phyloP scores from a whole-genome alignment of 805 yeast species.

The Yamadazyma philogaea region DNA sequence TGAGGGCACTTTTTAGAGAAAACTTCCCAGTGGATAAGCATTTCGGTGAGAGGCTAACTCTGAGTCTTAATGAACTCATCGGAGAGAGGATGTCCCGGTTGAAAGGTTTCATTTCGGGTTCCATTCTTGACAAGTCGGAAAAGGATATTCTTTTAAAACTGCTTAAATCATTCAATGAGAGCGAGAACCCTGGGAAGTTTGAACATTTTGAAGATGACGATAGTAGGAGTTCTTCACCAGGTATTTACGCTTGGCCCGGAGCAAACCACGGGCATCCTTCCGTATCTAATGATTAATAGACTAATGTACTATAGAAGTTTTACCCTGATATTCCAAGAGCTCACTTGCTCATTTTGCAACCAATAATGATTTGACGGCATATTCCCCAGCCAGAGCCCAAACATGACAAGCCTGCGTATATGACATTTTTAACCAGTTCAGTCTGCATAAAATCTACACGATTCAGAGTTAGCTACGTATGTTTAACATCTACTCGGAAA shows the following conservation, averaged over 20 bases:
- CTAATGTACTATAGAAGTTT: neutral
- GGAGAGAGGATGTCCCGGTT: conserved; percentile 23
- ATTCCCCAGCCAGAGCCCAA: too few species aligned
- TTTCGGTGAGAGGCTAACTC: conserved; percentile 46
- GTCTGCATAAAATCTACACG: too few species aligned
- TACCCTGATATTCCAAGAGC: neutral
- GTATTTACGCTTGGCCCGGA: conserved; percentile 63
- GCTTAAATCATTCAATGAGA: conserved; percentile 15
- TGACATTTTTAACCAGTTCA: too few species aligned
- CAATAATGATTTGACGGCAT: too few species aligned
- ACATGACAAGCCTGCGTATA: too few species aligned
- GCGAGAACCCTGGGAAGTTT: conserved; percentile 14
- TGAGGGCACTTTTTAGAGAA: conserved; percentile 40
- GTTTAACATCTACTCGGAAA: too few species aligned
- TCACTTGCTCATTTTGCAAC: neutral
- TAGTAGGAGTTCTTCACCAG: conserved; percentile 31
- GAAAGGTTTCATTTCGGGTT: conserved; percentile 9
- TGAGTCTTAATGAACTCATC: conserved; percentile 30
- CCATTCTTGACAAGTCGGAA: conserved; percentile 7
- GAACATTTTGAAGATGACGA: conserved; percentile 21
- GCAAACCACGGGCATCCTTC: conserved; percentile 62
- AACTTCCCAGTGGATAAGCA: conserved; percentile 52
- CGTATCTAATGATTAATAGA: neutral
- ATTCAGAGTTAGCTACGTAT: too few species aligned
- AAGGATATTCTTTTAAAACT: conserved; percentile 17